A percentile compares a stretch with the other conserved stretches of the same genome.
These are phyloP conservation scores for Phytophthora cactorum DNA, from an alignment of 352 stramenopile species.

Conservation along the genomic window DNA sequence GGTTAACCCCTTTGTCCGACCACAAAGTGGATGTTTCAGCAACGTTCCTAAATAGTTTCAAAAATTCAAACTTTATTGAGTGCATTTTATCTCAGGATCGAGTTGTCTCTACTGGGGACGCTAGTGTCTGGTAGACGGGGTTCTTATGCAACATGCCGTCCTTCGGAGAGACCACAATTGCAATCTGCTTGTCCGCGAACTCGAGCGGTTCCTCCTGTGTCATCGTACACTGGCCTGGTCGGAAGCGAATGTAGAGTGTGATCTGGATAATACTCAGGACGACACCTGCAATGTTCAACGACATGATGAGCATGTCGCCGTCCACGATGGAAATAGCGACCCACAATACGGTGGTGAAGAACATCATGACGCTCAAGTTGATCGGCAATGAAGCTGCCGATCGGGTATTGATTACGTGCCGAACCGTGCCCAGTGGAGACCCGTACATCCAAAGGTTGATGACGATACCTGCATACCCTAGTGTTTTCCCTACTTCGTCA, in stretches of 20 bases:
- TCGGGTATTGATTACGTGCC: conserved; percentile 23
- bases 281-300: conserved; percentile 33
- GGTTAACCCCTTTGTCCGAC: too few relatives aligned
- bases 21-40: too few relatives aligned
- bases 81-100: conserved; percentile 7
- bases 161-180: conserved; percentile 28
- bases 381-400: conserved; percentile 35
- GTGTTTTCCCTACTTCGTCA: conserved; percentile 32
- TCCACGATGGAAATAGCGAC: conserved; percentile 25
- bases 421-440: conserved; percentile 35
- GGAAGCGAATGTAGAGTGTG: conserved; percentile 30
- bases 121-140: conserved; percentile 30
- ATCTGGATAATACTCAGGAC: conserved; percentile 36
- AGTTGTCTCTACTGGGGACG: conserved; percentile 17
- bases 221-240: conserved; percentile 11
- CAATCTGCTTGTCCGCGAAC: conserved; percentile 20
- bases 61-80: not conserved
- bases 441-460: conserved; percentile 42
- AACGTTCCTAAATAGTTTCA: not conserved
- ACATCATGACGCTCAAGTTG: conserved; percentile 31
- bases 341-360: conserved; percentile 30
- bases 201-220: conserved; percentile 21
- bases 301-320: conserved; percentile 41
- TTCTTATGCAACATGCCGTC: conserved; percentile 26
- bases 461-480: conserved; percentile 38